Evolutionary conservation across 2,329 filamentous ascomycete species (phyloP).

Genomic region (Dothidotthia symphoricarpi): DNA sequence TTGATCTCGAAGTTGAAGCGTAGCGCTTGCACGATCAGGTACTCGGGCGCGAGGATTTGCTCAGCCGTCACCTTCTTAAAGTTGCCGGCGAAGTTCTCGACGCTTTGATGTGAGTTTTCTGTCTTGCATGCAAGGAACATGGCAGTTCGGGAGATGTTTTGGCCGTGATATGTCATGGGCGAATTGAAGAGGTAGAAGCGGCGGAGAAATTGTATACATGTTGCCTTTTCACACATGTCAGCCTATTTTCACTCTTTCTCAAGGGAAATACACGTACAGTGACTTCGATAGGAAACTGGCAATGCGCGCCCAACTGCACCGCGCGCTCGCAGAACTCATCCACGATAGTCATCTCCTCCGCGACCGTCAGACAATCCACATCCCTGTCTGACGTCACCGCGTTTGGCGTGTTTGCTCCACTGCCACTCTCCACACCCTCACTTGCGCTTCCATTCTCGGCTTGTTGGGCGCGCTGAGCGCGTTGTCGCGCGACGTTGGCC

Average conservation of each 20-base stretch:
- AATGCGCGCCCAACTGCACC: slow-evolving; percentile 56
- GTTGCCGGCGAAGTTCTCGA: slow-evolving; percentile 56
- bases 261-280: slow-evolving; percentile 45
- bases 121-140: slow-evolving; percentile 94
- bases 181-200: slow-evolving; percentile 96
- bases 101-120: slow-evolving; percentile 74
- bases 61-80: slow-evolving; percentile 64
- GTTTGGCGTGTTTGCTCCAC: slow-evolving; percentile 34
- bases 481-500: slow-evolving; percentile 54
- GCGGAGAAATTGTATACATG: slow-evolving; percentile 83
- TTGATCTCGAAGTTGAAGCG: slow-evolving; percentile 91
- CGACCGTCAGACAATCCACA: slow-evolving; percentile 76
- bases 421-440: slow-evolving; percentile 34
- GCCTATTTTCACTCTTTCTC: slow-evolving; percentile 1
- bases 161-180: slow-evolving; percentile 92
- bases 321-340: slow-evolving; percentile 71
- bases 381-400: slow-evolving; percentile 44
- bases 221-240: slow-evolving; percentile 54
- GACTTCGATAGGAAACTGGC: slow-evolving; percentile 60
- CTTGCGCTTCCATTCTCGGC: slow-evolving; percentile 30
- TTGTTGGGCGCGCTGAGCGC: slow-evolving; percentile 39
- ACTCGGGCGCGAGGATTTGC: slow-evolving; percentile 86
- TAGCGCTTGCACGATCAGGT: slow-evolving; percentile 85
- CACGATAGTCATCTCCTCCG: slow-evolving; percentile 80
- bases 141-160: slow-evolving; percentile 82